Evolutionary conservation across 2,329 filamentous ascomycete genomes (phyloP).

Genomic region (Aspergillus fumigatus): DNA sequence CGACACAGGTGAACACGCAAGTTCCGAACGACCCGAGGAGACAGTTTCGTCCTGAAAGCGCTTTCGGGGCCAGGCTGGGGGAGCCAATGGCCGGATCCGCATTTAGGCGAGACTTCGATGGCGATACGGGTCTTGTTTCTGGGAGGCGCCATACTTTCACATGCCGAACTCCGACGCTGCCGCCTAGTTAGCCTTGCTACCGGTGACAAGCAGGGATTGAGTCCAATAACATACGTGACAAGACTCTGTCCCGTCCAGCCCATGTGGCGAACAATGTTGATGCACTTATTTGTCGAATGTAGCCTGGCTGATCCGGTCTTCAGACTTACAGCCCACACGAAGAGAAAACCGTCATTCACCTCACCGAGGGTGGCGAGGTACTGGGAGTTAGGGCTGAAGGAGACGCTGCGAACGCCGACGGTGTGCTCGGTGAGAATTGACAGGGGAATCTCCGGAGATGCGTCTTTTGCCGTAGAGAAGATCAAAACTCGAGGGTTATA

Average conservation of each 20-base stretch:
- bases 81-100: slow-evolving; percentile 30
- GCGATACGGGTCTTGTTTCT: slow-evolving; percentile 57
- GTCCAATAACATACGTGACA: slow-evolving; percentile 55
- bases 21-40: slow-evolving; percentile 78
- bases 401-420: slow-evolving; percentile 81
- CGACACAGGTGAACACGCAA: slow-evolving; percentile 75
- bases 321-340: slow-evolving; percentile 83
- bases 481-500: slow-evolving; percentile 89
- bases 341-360: slow-evolving; percentile 89
- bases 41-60: slow-evolving; percentile 81
- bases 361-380: slow-evolving; percentile 85
- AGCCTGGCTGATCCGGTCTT: slow-evolving; percentile 74
- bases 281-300: slow-evolving; percentile 87
- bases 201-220: neutral
- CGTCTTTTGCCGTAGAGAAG: slow-evolving; percentile 73
- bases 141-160: slow-evolving; percentile 91
- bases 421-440: slow-evolving; percentile 85
- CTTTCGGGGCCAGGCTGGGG: slow-evolving; percentile 53
- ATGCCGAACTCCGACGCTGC: slow-evolving; percentile 74
- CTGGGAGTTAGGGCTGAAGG: slow-evolving; percentile 81
- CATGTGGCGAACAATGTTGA: slow-evolving; percentile 78
- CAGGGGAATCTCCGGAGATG: slow-evolving; percentile 73
- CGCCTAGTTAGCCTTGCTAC: slow-evolving; percentile 8
- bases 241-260: slow-evolving; percentile 82
- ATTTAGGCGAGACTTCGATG: slow-evolving; percentile 58